A percentile compares a stretch with the other conserved stretches of the same genome.
Evolutionary conservation across 2,329 filamentous ascomycete genomes (phyloP).

Genomic region (Aschersonia sp.): DNA sequence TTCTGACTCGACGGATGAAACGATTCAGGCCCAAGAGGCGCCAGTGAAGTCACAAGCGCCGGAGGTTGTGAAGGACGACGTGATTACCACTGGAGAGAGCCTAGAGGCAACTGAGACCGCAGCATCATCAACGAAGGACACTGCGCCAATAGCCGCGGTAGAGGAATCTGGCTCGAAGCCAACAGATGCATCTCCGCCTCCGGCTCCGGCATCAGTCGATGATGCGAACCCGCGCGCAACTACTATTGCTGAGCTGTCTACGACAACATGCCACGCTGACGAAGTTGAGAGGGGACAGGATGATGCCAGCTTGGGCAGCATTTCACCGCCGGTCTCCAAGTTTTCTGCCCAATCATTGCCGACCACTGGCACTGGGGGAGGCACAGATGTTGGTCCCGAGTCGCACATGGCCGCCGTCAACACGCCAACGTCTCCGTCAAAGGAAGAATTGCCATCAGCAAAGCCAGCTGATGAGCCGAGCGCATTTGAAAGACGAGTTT

Average conservation of each 20-base stretch:
- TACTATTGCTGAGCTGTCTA: background rate
- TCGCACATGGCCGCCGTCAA: background rate
- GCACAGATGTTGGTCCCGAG: no score
- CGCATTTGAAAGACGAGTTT: conserved; percentile 11
- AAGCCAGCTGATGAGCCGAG: conserved; percentile 5
- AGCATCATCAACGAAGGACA: no score
- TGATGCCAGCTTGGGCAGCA: conserved; percentile 2
- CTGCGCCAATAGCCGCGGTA: no score
- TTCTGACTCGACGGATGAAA: conserved; percentile 49
- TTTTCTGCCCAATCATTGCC: conserved; percentile 8
- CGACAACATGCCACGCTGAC: background rate
- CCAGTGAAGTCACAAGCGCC: no score
- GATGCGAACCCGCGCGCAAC: background rate
- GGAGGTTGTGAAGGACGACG: no score
- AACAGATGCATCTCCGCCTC: no score
- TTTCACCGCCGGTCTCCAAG: conserved; percentile 8
- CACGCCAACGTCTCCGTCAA: background rate
- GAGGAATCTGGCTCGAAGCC: no score
- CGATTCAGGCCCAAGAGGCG: conserved; percentile 25
- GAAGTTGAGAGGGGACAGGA: conserved; percentile 1
- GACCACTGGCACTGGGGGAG: background rate
- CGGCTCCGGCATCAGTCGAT: background rate
- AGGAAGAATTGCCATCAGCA: conserved; percentile 1
- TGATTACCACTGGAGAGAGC: no score
- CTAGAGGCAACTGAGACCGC: no score